phyloP scores from a whole-genome alignment of 106 monocot genomes.

The Dendrobium nobile region DNA sequence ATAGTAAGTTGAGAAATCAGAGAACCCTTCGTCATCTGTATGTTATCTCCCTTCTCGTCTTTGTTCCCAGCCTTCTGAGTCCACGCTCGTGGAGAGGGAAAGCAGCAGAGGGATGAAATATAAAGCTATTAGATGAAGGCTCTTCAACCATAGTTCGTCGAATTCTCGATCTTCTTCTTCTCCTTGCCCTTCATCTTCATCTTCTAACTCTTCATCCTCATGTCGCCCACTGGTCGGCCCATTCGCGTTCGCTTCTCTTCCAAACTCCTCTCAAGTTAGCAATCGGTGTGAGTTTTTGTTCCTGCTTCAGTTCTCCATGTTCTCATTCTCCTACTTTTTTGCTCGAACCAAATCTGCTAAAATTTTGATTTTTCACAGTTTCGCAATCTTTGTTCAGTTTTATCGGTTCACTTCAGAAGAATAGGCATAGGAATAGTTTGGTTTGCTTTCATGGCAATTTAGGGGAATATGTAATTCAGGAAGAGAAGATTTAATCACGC shows the following conservation, averaged over 20 bases:
- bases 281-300: conserved; percentile 34
- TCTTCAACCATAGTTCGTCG: conserved; percentile 23
- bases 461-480: not conserved
- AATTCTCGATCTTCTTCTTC: conserved; percentile 10
- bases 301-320: not conserved
- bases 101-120: not conserved
- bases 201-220: conserved; percentile 21
- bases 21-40: not conserved
- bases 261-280: conserved; percentile 12
- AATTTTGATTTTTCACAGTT: not conserved
- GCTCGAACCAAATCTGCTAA: not conserved
- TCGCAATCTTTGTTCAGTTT: not conserved
- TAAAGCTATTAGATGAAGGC: conserved; percentile 20
- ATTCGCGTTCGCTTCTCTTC: conserved; percentile 36
- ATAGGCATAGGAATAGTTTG: not conserved
- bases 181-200: conserved; percentile 14
- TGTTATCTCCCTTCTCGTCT: not conserved
- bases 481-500: not conserved
- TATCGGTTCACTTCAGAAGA: not conserved
- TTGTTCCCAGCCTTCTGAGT: not conserved
- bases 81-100: not conserved
- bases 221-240: conserved; percentile 26
- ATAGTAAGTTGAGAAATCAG: conserved; percentile 31
- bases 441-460: not conserved
- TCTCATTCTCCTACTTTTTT: not conserved